phyloP scores from a whole-genome alignment of 352 stramenopile species.

The Plasmopara viticola region DNA sequence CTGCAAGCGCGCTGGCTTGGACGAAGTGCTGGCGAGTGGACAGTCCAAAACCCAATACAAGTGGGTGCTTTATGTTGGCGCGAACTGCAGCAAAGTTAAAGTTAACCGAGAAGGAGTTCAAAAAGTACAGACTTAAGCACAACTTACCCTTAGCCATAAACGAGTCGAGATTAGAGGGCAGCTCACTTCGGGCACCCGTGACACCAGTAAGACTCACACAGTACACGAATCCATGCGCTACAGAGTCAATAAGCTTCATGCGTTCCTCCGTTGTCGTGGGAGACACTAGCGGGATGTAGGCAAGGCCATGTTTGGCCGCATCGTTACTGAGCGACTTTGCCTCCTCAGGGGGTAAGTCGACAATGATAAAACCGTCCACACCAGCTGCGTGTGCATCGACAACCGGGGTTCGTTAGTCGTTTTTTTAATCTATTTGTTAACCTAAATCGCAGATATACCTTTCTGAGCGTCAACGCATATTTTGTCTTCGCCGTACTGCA shows the following conservation, averaged over 20 bases:
- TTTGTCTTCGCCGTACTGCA: slow-evolving; percentile 93
- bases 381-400: slow-evolving; percentile 38
- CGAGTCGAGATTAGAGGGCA: slow-evolving; percentile 89
- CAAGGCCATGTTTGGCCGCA: slow-evolving; percentile 87
- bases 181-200: slow-evolving; percentile 87
- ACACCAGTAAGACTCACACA: slow-evolving; percentile 88
- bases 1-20: slow-evolving; percentile 89
- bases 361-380: slow-evolving; percentile 97
- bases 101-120: neutral
- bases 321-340: slow-evolving; percentile 85
- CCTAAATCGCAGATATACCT: slow-evolving; percentile 18
- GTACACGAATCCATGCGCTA: slow-evolving; percentile 83
- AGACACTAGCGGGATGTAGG: slow-evolving; percentile 96
- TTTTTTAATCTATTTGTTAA: neutral
- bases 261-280: slow-evolving; percentile 94
- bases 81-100: slow-evolving; percentile 40
- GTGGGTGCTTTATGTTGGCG: slow-evolving; percentile 77
- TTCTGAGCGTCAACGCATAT: slow-evolving; percentile 81
- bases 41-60: slow-evolving; percentile 97
- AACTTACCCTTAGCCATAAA: slow-evolving; percentile 89
- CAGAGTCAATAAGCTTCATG: slow-evolving; percentile 76
- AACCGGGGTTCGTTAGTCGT: too few relatives aligned
- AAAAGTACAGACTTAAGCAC: neutral
- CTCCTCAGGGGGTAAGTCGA: slow-evolving; percentile 96
- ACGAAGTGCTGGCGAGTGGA: slow-evolving; percentile 89